These are phyloP conservation scores for Rutstroemia sydowiana DNA, from an alignment of 2,329 filamentous ascomycete genomes.

Conservation along the genomic window DNA sequence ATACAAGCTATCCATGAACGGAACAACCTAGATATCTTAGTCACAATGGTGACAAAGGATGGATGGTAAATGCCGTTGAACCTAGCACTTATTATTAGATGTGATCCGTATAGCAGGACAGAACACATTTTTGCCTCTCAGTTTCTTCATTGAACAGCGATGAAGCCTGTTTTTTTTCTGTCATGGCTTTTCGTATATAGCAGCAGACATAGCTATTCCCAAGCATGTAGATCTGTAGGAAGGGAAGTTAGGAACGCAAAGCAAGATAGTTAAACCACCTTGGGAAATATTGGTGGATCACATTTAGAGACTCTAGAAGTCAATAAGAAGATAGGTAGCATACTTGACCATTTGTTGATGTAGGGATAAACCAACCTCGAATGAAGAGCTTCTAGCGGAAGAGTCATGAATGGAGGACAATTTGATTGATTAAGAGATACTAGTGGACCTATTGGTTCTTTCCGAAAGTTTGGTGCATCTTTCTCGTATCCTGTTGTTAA, in stretches of 20 bases:
- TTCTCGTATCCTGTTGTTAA: not conserved
- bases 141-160: constrained; percentile 10
- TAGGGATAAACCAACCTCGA: constrained; percentile 52
- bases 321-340: constrained; percentile 39
- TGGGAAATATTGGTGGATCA: not conserved
- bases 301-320: constrained; percentile 33
- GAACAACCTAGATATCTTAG: constrained; percentile 74
- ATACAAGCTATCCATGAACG: constrained; percentile 76
- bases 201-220: not conserved
- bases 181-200: constrained; percentile 8
- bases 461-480: not conserved
- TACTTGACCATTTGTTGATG: constrained; percentile 45
- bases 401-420: constrained; percentile 38
- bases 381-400: constrained; percentile 43
- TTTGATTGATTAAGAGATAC: constrained; percentile 62
- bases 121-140: constrained; percentile 9
- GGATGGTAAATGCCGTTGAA: constrained; percentile 32
- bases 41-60: constrained; percentile 39
- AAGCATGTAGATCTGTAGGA: not conserved
- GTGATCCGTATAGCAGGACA: not conserved
- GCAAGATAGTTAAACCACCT: not conserved
- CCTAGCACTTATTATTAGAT: constrained; percentile 1
- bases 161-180: constrained; percentile 20
- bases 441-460: constrained; percentile 31
- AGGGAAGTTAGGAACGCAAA: not conserved